These are phyloP conservation scores for Lentinula sp. DNA, from an alignment of 768 basidiomycete genomes.

Conservation along the genomic window DNA sequence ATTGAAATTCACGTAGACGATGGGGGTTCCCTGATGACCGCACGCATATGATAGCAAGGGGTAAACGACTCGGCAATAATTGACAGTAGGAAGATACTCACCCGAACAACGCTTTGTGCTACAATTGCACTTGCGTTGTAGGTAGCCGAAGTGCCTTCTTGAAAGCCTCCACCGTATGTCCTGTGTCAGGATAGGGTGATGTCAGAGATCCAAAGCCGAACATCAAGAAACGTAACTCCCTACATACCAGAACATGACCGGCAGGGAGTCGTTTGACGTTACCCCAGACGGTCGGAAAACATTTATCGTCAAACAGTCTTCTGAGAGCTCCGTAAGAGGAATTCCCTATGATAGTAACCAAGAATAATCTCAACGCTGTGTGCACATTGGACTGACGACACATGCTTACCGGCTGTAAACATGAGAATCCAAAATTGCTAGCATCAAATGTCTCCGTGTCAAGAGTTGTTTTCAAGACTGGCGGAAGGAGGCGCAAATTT, in stretches of 20 bases:
- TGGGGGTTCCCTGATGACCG: slow-evolving; percentile 17
- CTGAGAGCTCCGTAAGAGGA: slow-evolving; percentile 15
- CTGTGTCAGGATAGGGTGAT: not conserved
- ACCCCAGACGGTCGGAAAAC: slow-evolving; percentile 29
- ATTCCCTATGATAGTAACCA: slow-evolving; percentile 14
- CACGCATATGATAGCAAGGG: not conserved
- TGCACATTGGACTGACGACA: too few species aligned
- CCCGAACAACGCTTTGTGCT: slow-evolving; percentile 27
- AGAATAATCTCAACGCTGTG: not conserved
- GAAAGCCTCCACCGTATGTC: slow-evolving; percentile 30
- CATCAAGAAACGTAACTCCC: not conserved
- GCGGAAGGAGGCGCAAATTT: slow-evolving; percentile 35
- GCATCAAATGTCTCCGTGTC: slow-evolving; percentile 33
- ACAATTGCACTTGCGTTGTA: slow-evolving; percentile 30
- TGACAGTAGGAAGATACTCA: slow-evolving; percentile 10
- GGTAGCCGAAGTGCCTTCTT: slow-evolving; percentile 16
- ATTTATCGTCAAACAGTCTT: slow-evolving; percentile 39
- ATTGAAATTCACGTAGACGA: slow-evolving; percentile 39
- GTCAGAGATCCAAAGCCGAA: not conserved
- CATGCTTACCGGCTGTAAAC: slow-evolving; percentile 30
- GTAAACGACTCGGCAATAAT: not conserved
- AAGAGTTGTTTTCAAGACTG: slow-evolving; percentile 35
- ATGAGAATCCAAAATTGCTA: slow-evolving; percentile 38
- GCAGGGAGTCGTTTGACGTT: not conserved
- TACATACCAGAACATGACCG: slow-evolving; percentile 8